Percentiles rank a stretch among this genome's conserved stretches.
These are phyloP conservation scores for Acacia melanoxylon DNA, from an alignment of 306 rosid genomes.

Conservation along the genomic window DNA sequence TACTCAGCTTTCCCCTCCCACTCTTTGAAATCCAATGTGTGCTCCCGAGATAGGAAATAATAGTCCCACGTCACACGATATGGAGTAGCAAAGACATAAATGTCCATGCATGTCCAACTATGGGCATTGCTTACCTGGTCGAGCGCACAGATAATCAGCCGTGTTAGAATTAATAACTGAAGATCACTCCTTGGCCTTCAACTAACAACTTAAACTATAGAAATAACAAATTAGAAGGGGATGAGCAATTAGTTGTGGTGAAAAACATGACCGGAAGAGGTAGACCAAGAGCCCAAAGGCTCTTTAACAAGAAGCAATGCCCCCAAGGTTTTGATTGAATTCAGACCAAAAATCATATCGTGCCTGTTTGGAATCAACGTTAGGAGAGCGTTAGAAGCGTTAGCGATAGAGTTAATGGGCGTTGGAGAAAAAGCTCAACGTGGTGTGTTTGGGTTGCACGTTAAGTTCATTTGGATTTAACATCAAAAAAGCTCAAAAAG, in stretches of 20 bases:
- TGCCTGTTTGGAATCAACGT: no score
- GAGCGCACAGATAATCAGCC: conserved; percentile 23
- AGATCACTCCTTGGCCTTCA: neutral
- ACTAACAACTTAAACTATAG: neutral
- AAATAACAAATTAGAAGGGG: neutral
- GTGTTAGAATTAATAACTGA: neutral
- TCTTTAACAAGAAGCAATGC: neutral
- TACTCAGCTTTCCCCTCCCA: conserved; percentile 89
- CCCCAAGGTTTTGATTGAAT: neutral
- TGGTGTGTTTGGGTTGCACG: no score
- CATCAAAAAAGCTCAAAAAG: no score
- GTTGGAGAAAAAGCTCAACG: no score
- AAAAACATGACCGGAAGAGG: neutral
- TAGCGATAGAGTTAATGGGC: no score
- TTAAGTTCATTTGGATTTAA: no score
- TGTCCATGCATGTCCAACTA: conserved; percentile 95
- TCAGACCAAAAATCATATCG: neutral
- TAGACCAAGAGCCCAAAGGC: neutral
- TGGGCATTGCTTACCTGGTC: conserved; percentile 78
- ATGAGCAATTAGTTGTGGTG: neutral
- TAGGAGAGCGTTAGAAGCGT: no score
- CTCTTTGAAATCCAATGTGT: conserved; percentile 73
- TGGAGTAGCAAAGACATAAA: conserved; percentile 91
- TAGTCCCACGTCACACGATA: conserved; percentile 96
- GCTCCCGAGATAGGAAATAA: conserved; percentile 84